Evolutionary conservation across 1,284 basidiomycete genomes (phyloP).

Genomic region (Crucibulum parvulum): DNA sequence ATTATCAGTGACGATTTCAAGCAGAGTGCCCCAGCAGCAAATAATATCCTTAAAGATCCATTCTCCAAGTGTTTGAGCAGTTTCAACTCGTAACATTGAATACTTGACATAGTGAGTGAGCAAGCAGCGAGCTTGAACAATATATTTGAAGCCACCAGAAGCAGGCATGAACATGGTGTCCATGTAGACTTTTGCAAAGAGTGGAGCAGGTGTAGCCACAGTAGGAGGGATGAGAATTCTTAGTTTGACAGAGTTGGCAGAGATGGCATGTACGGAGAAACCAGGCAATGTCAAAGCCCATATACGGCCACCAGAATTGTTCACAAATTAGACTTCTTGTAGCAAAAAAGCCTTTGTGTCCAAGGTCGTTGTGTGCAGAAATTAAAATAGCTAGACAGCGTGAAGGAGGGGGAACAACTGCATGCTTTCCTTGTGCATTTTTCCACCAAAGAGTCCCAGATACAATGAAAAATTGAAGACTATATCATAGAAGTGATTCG

Average conservation of each 20-base stretch:
- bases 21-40: constrained; percentile 33
- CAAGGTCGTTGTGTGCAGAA: constrained; percentile 27
- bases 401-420: constrained; percentile 14
- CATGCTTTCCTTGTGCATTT: constrained; percentile 18
- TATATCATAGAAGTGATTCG: constrained; percentile 12
- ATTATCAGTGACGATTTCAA: constrained; percentile 42
- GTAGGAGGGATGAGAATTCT: constrained; percentile 37
- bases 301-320: constrained; percentile 33
- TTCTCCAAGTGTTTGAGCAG: constrained; percentile 19
- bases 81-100: constrained; percentile 22
- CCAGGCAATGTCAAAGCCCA: constrained; percentile 19
- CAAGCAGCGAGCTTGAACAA: constrained; percentile 27
- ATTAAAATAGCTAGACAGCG: constrained; percentile 13
- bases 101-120: constrained; percentile 32
- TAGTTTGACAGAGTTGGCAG: constrained; percentile 30
- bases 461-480: constrained; percentile 17
- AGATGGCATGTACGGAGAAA: constrained; percentile 31
- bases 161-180: constrained; percentile 36
- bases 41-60: constrained; percentile 36
- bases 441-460: constrained; percentile 19
- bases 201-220: constrained; percentile 27
- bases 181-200: constrained; percentile 38
- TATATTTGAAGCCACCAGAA: constrained; percentile 27
- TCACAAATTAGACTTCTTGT: constrained; percentile 6
- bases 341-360: constrained; percentile 29